Conservation (phyloP, 352 stramenopile genomes). For the Globisporangium splendens region DNA sequence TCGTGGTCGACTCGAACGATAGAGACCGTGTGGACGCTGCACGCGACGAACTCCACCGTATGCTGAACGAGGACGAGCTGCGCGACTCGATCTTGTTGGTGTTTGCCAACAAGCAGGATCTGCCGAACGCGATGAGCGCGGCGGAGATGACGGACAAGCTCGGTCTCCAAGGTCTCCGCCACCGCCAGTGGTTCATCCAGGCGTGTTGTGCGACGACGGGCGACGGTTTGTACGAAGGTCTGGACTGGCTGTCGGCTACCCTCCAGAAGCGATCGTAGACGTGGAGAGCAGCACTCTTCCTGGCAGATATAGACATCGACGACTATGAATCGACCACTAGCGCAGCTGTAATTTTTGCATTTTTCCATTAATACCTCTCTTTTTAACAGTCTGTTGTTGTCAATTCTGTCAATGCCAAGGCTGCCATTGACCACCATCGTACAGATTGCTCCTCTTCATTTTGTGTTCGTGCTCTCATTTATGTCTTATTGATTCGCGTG, state of each 20-base stretch:
- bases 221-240: constrained; percentile 98
- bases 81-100: constrained; percentile 96
- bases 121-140: constrained; percentile 97
- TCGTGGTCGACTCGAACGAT: constrained; percentile 99
- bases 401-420: constrained; percentile 35
- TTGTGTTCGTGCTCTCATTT: no score
- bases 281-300: not conserved
- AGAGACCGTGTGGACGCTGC: constrained; percentile 96
- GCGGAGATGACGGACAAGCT: constrained; percentile 99
- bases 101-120: constrained; percentile 99
- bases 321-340: constrained; percentile 1
- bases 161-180: constrained; percentile 94
- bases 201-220: constrained; percentile 98
- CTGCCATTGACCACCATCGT: no score
- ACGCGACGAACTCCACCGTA: constrained; percentile 96
- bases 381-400: not conserved
- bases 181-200: constrained; percentile 99
- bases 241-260: constrained; percentile 96
- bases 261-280: constrained; percentile 71
- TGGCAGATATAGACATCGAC: constrained; percentile 1
- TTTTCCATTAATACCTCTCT: constrained; percentile 2
- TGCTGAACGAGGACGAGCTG: constrained; percentile 98
- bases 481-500: no score
- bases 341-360: constrained; percentile 4
- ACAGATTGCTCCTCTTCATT: no score